Base-by-base conservation (phyloP, 106 monocot genomes). In the Chionographis japonica region DNA sequence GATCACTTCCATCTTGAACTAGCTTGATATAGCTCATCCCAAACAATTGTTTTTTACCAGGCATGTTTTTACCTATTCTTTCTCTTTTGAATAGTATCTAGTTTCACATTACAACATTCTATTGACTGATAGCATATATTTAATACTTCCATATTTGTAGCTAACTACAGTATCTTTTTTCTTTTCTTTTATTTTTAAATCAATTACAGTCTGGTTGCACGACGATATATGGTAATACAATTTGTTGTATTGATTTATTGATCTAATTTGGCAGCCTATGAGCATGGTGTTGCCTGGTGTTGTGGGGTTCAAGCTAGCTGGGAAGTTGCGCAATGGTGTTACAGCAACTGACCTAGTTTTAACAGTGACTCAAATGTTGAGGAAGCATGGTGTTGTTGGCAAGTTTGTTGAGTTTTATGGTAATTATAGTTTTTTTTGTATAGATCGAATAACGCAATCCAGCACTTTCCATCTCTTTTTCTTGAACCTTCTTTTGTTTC, bases 371-470 rank as follows among this genome's bases (percentile, higher is more conserved):
- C 91, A 95, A 69, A 91, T 95, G 65, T 61, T 95, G 52, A 68
- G 91, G 74, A 95, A 95, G 72, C 91, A 91, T 78, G 91, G 94
- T 56, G 94, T 88, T 81, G 88, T 95, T 72, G 88, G 94, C 52
- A 95, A 95, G 67, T 95, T 95, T 84, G 91, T 95, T 27, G 94
- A 95, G 58, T 95, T 95, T 66, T 83, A 91, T 75, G 94, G 94
- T 94, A 78, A 72, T n/a, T 54, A 55, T 20, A 9, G 16, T 40
- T 36, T 35, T 27, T 58, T 27, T 13, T 53, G 11, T 18, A 2
- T 15, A 15, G 37, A 13, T 9, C 2, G 12, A 56, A 43, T 1
- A 63, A 5, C 46, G 12, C 16, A 17, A 4, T 37, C 2, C n/a
- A 69, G 4, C 0, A n/a, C 2, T n/a, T 4, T 56, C 37, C 55